Evolutionary conservation across 768 basidiomycete species (phyloP).

Genomic region (Podaxis pistillaris): DNA sequence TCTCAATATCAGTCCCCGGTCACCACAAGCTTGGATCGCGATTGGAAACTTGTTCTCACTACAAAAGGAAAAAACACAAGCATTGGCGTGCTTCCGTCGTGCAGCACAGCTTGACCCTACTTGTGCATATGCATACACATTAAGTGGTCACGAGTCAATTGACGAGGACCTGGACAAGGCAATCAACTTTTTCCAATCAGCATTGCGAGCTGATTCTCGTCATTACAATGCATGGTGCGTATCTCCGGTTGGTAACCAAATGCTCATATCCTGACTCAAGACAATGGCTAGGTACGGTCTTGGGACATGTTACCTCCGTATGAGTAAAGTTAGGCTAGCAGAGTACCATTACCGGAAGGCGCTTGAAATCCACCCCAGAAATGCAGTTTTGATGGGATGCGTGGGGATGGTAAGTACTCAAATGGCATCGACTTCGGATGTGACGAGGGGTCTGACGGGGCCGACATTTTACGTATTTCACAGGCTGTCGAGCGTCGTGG

Average conservation of each 20-base stretch:
- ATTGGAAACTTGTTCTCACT: constrained; percentile 95
- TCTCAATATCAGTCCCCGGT: constrained; percentile 77
- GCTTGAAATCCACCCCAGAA: constrained; percentile 87
- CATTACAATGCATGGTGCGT: constrained; percentile 98
- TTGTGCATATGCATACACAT: constrained; percentile 93
- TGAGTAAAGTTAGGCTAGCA: constrained; percentile 89
- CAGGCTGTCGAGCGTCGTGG: constrained; percentile 90
- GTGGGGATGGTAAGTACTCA: constrained; percentile 84
- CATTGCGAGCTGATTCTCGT: constrained; percentile 85
- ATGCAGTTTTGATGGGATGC: constrained; percentile 94
- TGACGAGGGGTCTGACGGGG: constrained; percentile 21
- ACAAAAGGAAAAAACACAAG: constrained; percentile 91
- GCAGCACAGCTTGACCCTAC: constrained; percentile 86
- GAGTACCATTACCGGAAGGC: constrained; percentile 97
- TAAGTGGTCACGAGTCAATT: constrained; percentile 95
- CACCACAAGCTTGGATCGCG: constrained; percentile 92
- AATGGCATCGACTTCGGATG: constrained; percentile 18
- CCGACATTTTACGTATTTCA: constrained; percentile 26
- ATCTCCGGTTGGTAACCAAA: constrained; percentile 16
- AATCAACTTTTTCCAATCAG: constrained; percentile 87
- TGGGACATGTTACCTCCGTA: constrained; percentile 93
- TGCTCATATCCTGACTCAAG: constrained; percentile 12
- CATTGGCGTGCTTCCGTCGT: constrained; percentile 90
- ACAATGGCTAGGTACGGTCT: constrained; percentile 84
- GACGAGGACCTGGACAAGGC: constrained; percentile 95